Evolutionary conservation across 805 yeast species (phyloP).

Genomic region (Lipomyces orientalis): DNA sequence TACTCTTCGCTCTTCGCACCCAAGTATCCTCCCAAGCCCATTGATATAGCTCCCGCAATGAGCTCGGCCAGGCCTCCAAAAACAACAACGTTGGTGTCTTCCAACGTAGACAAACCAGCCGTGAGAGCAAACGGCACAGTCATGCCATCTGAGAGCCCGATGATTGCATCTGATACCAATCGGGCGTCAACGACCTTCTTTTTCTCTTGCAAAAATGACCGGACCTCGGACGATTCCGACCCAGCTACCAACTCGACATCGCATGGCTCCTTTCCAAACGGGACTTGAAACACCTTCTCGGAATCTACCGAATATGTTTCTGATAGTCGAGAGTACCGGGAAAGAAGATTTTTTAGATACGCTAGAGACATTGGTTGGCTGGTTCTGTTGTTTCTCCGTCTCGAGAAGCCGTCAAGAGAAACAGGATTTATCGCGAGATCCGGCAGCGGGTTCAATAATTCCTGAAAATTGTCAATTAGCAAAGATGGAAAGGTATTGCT

Average conservation of each 20-base stretch:
- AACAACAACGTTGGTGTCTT: conserved; percentile 86
- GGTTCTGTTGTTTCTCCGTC: too few relatives aligned
- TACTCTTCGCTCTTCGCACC: conserved; percentile 82
- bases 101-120: conserved; percentile 89
- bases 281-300: not conserved
- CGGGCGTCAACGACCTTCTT: conserved; percentile 53
- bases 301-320: not conserved
- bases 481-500: not conserved
- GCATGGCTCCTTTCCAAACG: not conserved
- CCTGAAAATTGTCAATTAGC: not conserved
- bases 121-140: conserved; percentile 97
- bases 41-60: conserved; percentile 93
- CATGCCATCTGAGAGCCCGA: conserved; percentile 91
- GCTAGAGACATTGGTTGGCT: not conserved
- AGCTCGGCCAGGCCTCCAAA: conserved; percentile 98
- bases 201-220: not conserved
- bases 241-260: not conserved
- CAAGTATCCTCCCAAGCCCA: conserved; percentile 95
- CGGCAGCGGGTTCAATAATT: not conserved
- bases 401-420: too few relatives aligned
- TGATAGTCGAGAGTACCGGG: not conserved
- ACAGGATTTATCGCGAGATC: not conserved
- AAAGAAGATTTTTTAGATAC: not conserved
- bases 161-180: conserved; percentile 88
- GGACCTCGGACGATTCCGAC: not conserved